These are phyloP conservation scores for Chalciporus sp. DNA, from an alignment of 1,284 basidiomycete genomes.

Conservation along the genomic window DNA sequence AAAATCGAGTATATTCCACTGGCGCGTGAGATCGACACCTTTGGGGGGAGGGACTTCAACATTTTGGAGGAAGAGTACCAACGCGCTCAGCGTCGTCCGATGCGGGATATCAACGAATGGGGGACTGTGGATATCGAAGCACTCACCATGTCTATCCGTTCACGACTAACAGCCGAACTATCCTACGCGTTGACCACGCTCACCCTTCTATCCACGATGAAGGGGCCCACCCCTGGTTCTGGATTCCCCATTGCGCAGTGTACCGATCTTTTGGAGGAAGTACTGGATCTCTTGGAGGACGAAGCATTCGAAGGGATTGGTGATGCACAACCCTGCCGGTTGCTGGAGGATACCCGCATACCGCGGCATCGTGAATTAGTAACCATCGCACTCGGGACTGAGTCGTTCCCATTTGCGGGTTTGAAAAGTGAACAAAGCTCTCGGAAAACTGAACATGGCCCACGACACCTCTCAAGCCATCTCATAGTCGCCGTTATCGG, in stretches of 20 bases:
- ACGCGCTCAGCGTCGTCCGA: slow-evolving; percentile 52
- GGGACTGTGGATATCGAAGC: slow-evolving; percentile 88
- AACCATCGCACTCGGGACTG: slow-evolving; percentile 57
- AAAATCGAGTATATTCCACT: slow-evolving; percentile 92
- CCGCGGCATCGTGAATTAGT: slow-evolving; percentile 69
- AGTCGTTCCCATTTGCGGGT: slow-evolving; percentile 58
- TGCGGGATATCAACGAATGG: slow-evolving; percentile 78
- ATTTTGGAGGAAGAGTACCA: slow-evolving; percentile 67
- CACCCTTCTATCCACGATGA: slow-evolving; percentile 82
- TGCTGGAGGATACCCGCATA: slow-evolving; percentile 40
- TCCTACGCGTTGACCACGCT: slow-evolving; percentile 91
- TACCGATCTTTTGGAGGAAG: slow-evolving; percentile 83
- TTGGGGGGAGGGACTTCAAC: slow-evolving; percentile 84
- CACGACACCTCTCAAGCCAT: slow-evolving; percentile 66
- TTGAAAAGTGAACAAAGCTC: slow-evolving; percentile 50
- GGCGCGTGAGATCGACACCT: slow-evolving; percentile 73
- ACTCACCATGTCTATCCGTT: slow-evolving; percentile 88
- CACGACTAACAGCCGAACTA: slow-evolving; percentile 80
- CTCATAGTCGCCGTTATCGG: slow-evolving; percentile 75
- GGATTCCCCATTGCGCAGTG: slow-evolving; percentile 80
- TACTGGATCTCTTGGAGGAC: slow-evolving; percentile 87
- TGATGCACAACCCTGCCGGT: slow-evolving; percentile 39
- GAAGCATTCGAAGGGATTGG: slow-evolving; percentile 67
- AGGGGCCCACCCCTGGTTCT: slow-evolving; percentile 56
- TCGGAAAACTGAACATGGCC: slow-evolving; percentile 50